Evolutionary conservation across 768 basidiomycete genomes (phyloP).

Genomic region (Xerocomus spinulosus): DNA sequence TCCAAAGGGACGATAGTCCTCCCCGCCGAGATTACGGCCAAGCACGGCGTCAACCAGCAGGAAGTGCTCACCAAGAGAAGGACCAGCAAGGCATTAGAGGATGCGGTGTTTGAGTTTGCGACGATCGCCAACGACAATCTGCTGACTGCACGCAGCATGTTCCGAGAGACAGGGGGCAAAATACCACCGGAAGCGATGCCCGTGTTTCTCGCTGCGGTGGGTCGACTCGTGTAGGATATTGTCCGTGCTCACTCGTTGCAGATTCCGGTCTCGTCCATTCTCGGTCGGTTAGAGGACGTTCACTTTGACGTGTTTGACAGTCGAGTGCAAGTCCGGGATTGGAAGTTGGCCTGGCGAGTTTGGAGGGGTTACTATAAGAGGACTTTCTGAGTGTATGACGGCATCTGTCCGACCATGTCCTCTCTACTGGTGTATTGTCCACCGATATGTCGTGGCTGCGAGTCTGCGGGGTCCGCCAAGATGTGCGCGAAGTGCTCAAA

Average conservation of each 20-base stretch:
- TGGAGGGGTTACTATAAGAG: constrained; percentile 50
- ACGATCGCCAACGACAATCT: constrained; percentile 77
- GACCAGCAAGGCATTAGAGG: constrained; percentile 56
- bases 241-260: constrained; percentile 25
- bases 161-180: constrained; percentile 48
- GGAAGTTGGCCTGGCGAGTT: constrained; percentile 74
- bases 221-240: constrained; percentile 27
- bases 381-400: constrained; percentile 32
- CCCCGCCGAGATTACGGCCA: constrained; percentile 78
- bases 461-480: constrained; percentile 30
- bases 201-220: constrained; percentile 66
- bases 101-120: constrained; percentile 82
- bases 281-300: constrained; percentile 59
- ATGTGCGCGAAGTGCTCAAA: constrained; percentile 27
- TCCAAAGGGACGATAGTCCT: constrained; percentile 67
- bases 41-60: constrained; percentile 73
- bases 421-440: no score
- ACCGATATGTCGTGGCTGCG: constrained; percentile 21
- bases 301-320: constrained; percentile 72
- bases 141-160: constrained; percentile 66
- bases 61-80: constrained; percentile 61
- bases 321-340: constrained; percentile 60
- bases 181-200: constrained; percentile 61
- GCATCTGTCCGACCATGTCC: constrained; percentile 21
- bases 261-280: constrained; percentile 65